Evolutionary conservation across 257 asterid genomes (phyloP).

Genomic region (Gentiana straminea): DNA sequence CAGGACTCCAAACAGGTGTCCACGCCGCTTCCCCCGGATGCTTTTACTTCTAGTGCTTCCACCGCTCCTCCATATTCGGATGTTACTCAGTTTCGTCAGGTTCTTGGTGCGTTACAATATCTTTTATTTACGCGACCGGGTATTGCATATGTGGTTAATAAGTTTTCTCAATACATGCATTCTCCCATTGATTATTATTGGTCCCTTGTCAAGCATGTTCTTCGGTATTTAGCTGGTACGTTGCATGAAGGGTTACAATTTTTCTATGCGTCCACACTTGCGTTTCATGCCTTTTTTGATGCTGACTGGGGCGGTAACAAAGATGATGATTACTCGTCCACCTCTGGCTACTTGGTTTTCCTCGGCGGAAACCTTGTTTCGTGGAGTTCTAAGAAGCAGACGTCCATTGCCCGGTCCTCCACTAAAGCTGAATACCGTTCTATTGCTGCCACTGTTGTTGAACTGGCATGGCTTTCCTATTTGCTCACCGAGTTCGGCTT

Average conservation of each 20-base stretch:
- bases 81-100: not conserved
- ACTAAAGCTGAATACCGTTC: not conserved
- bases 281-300: not conserved
- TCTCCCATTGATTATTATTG: too few relatives aligned
- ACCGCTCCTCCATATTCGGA: not conserved
- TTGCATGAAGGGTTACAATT: too few relatives aligned
- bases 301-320: not conserved
- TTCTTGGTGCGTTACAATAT: not conserved
- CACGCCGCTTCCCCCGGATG: not conserved
- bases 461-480: not conserved
- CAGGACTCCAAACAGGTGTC: not conserved
- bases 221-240: too few relatives aligned
- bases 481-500: not conserved
- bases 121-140: not conserved
- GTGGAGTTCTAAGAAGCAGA: not conserved
- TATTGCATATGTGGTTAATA: not conserved
- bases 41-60: not conserved
- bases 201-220: too few relatives aligned
- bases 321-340: not conserved
- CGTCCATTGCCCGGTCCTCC: not conserved
- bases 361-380: not conserved
- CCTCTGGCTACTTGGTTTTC: not conserved
- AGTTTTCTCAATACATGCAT: not conserved
- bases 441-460: not conserved
- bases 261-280: too few relatives aligned